A percentile compares a stretch with the other conserved stretches of the same genome.
Evolutionary conservation across 805 yeast species (phyloP).

Genomic region (Komagataella ulmi): DNA sequence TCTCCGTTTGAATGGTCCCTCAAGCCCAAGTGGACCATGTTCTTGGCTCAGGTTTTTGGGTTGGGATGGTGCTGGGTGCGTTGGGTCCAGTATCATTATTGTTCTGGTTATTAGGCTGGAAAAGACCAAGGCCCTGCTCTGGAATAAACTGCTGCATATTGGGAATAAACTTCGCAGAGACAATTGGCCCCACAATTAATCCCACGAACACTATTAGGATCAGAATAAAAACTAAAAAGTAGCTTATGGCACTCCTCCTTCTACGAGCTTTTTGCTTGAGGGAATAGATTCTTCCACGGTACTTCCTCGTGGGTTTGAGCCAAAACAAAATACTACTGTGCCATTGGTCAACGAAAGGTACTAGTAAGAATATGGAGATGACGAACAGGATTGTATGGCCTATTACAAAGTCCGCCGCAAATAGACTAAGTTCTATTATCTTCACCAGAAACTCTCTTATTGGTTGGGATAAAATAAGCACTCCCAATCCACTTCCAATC

Average conservation of each 20-base stretch:
- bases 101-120: slow-evolving; percentile 48
- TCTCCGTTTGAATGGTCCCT: slow-evolving; percentile 66
- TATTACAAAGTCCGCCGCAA: slow-evolving; percentile 32
- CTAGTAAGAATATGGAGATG: slow-evolving; percentile 24
- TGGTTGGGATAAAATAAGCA: slow-evolving; percentile 26
- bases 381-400: slow-evolving; percentile 27
- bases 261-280: slow-evolving; percentile 24
- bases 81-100: slow-evolving; percentile 54
- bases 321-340: slow-evolving; percentile 37
- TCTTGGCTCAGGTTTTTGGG: not conserved
- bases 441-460: slow-evolving; percentile 32
- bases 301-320: slow-evolving; percentile 25
- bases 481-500: slow-evolving; percentile 24
- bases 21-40: slow-evolving; percentile 1
- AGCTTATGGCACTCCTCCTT: slow-evolving; percentile 26
- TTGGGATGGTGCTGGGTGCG: slow-evolving; percentile 33
- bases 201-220: slow-evolving; percentile 20
- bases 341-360: slow-evolving; percentile 34
- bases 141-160: slow-evolving; percentile 8
- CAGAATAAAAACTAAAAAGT: slow-evolving; percentile 30
- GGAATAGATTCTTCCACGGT: slow-evolving; percentile 25
- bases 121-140: slow-evolving; percentile 18
- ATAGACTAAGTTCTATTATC: slow-evolving; percentile 27
- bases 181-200: slow-evolving; percentile 22
- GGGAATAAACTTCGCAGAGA: slow-evolving; percentile 35